Base-by-base conservation (phyloP, 2,329 filamentous ascomycete species). In the Neurospora sp. region DNA sequence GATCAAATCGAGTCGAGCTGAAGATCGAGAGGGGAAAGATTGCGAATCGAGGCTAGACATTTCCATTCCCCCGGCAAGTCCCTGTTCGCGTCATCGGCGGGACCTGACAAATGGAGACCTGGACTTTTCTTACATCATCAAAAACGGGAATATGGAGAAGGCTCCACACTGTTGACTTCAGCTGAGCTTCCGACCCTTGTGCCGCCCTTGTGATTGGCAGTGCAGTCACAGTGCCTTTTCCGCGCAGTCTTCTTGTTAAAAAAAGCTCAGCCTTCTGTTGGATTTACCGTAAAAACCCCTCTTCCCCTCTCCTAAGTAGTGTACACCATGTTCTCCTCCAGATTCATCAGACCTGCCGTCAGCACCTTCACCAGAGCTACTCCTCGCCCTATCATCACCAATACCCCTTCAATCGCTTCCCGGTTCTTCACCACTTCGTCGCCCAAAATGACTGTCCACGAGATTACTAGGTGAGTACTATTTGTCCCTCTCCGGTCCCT, bases 401-500 rank as follows among this genome's bases (percentile, higher is more conserved):
- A 70, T 66, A 68, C 69, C 6, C 67, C 69, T 67, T 67, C 69
- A 68, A 52, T 70, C 19, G 2, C 66, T 39, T 52, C 67, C 23
- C 38, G 17, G 67, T 71, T 19, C 66, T 82, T 83, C 72, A 79
- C 80, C 68, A 77, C 79, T 52, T 79, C 78, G n/a, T 74, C 72
- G 72, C 78, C 80, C 79, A 82, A 78, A 71, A 83, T 83, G 81
- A 79, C 78, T 74, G 78, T 83, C 75, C 80, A 82, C 78, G 79
- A 78, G 75, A 73, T 82, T 71, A 70, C 74, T 62, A 78, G 75
- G 81, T 82, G 74, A 76, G 80, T 78, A 36, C 40, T 33, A 36
- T 43, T 58, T 69, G 2, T 40, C 68, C 68, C 13, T 10, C 28
- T 33, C 19, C 38, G 4, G 28, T 33, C 28, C 36, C 33, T 39